Evolutionary conservation across 2,329 filamentous ascomycete species (phyloP).

Genomic region (Drechslerella stenobrocha): DNA sequence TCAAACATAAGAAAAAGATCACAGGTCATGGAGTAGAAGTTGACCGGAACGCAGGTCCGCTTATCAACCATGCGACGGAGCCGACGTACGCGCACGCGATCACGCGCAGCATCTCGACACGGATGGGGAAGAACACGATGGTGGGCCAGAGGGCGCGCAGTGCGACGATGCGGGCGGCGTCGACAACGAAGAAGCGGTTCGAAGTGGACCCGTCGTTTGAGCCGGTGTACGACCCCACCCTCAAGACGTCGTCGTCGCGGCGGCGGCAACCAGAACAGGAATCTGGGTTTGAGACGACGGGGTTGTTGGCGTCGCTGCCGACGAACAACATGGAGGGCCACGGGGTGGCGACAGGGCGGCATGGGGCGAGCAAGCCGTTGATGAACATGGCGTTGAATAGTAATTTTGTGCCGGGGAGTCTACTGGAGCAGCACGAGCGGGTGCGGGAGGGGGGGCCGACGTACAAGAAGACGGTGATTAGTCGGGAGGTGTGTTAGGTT

Average conservation of each 20-base stretch:
- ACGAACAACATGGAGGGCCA: slow-evolving; percentile 12
- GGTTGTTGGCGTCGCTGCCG: slow-evolving; percentile 38
- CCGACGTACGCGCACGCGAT: slow-evolving; percentile 20
- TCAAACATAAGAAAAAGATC: slow-evolving; percentile 40
- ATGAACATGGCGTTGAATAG: slow-evolving; percentile 45
- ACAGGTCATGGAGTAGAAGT: slow-evolving; percentile 41
- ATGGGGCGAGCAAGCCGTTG: slow-evolving; percentile 29
- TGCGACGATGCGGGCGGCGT: slow-evolving; percentile 24
- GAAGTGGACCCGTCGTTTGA: slow-evolving; percentile 14
- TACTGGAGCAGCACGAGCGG: slow-evolving; percentile 47
- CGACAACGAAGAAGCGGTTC: slow-evolving; percentile 19
- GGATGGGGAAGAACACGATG: slow-evolving; percentile 16
- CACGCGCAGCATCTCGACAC: slow-evolving; percentile 33
- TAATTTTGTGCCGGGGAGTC: slow-evolving; percentile 34
- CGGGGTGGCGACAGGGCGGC: slow-evolving; percentile 32
- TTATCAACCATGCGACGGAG: slow-evolving; percentile 37
- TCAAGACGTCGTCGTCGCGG: slow-evolving; percentile 18
- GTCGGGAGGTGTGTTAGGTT: slow-evolving; percentile 24
- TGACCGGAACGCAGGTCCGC: slow-evolving; percentile 24
- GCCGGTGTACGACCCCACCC: slow-evolving; percentile 2
- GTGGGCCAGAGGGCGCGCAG: slow-evolving; percentile 23
- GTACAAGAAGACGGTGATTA: slow-evolving; percentile 30
- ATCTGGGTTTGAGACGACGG: slow-evolving; percentile 33
- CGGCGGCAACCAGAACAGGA: slow-evolving; percentile 27
- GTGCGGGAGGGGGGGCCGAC: slow-evolving; percentile 27